phyloP scores from a whole-genome alignment of 768 basidiomycete species.

The Leccinum truebloodii region DNA sequence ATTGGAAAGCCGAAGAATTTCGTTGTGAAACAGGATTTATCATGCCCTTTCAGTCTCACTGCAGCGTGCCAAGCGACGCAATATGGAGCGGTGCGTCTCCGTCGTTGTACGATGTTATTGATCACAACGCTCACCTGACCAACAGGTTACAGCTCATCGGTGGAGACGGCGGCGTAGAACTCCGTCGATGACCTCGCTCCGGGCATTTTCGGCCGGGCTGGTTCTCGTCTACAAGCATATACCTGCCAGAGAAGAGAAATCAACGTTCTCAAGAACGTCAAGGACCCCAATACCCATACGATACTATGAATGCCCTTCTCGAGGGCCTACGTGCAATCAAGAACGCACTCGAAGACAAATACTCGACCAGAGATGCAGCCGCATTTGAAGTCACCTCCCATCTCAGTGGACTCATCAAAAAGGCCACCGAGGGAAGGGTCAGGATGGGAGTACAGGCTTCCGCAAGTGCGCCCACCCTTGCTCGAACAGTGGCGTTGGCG shows the following conservation, averaged over 20 bases:
- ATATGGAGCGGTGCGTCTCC: constrained; percentile 86
- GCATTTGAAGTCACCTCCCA: constrained; percentile 96
- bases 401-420: constrained; percentile 77
- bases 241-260: constrained; percentile 95
- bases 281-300: constrained; percentile 92
- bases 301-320: constrained; percentile 96
- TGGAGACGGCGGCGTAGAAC: constrained; percentile 79
- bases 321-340: constrained; percentile 96
- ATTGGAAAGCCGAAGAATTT: constrained; percentile 79
- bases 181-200: constrained; percentile 95
- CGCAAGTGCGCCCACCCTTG: constrained; percentile 91
- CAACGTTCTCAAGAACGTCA: constrained; percentile 97
- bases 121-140: constrained; percentile 12
- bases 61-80: constrained; percentile 93
- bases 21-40: constrained; percentile 86
- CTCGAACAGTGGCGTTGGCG: constrained; percentile 95
- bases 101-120: constrained; percentile 24
- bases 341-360: constrained; percentile 91
- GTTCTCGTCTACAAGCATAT: constrained; percentile 98
- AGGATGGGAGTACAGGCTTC: constrained; percentile 98
- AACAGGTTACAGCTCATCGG: constrained; percentile 86
- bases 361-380: constrained; percentile 92
- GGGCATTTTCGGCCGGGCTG: constrained; percentile 92
- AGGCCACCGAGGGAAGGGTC: constrained; percentile 85
- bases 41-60: constrained; percentile 83